Base-by-base conservation (phyloP, 768 basidiomycete genomes). In the Mycena vulgaris region DNA sequence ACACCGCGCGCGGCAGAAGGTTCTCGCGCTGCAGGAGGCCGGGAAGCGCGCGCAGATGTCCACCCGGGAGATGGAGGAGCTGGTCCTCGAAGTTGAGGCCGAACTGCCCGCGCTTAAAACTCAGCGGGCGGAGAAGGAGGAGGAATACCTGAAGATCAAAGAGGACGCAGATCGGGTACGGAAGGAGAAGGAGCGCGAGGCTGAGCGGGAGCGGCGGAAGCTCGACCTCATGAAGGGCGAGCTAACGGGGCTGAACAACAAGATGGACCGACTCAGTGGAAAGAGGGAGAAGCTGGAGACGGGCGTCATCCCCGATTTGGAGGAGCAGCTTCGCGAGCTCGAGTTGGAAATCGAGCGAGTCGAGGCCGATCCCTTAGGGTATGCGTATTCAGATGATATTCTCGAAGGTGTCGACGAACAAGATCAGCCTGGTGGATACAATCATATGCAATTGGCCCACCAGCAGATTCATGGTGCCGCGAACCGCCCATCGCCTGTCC, bases 1-100 rank as follows among this genome's bases (percentile, higher is more conserved):
- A 78, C 85, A 89, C 27, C 89, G 95, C n/a, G 90, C 92, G 13
- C 90, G 90, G 49, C 96, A 97, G 78, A 97, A 95, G 74, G 89
- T 93, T 13, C 86, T 96, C 14, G 94, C 96, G 1, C 82, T 97
- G 42, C 95, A 97, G 77, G 95, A 97, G 76, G 93, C 95, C 3
- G 91, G 93, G 16, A 95, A 94, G 76, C 90, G 94, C 62, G 90
- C 93, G 13, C 89, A 88, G 71, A 86, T 89, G 73, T 89, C 63
- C 79, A 90, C 78, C 73, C 80, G 73, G 78, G 85, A 87, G 61
- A 84, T 83, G 28, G 84, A 86, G 55, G 82, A 85, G 63, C 79
- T 76, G 56, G 84, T 88, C 52, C 76, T 77, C 47, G 86, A 88
- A 61, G 82, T 90, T 8, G 85, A 90, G 74, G 77, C 70, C 1